Evolutionary conservation across 306 rosid genomes (phyloP).

Genomic region (Neltuma alba): DNA sequence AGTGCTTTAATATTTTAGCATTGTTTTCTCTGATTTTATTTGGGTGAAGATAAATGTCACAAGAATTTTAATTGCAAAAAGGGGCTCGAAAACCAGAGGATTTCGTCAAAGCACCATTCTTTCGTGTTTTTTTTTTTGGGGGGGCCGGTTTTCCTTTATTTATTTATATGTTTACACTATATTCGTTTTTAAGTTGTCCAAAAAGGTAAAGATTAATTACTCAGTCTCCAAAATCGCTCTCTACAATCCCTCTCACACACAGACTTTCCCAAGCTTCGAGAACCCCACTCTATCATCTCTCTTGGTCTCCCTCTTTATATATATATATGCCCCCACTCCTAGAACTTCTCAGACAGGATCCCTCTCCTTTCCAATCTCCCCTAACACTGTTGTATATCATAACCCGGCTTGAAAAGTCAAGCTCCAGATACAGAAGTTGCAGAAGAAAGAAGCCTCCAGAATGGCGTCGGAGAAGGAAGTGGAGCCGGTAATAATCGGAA

Average conservation of each 20-base stretch:
- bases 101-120: conserved; percentile 36
- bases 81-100: conserved; percentile 47
- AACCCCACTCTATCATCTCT: conserved; percentile 40
- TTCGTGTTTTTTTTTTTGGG: too few species aligned
- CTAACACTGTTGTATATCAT: background rate
- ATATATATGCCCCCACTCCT: conserved; percentile 22
- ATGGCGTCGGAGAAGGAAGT: conserved; percentile 75
- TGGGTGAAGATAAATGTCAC: background rate
- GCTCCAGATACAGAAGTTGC: background rate
- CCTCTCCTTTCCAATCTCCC: conserved; percentile 24
- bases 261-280: conserved; percentile 57
- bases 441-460: conserved; percentile 16
- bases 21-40: background rate
- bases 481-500: conserved; percentile 77
- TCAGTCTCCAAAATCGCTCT: conserved; percentile 59
- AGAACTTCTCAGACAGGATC: conserved; percentile 15
- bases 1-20: background rate
- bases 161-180: background rate
- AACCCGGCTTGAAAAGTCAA: background rate
- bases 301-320: background rate
- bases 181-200: conserved; percentile 22
- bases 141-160: conserved; percentile 10
- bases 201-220: conserved; percentile 45
- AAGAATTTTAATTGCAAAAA: conserved; percentile 50
- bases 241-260: conserved; percentile 60